Conservation (phyloP, 768 basidiomycete species). For the Botryobasidium botryosum region DNA sequence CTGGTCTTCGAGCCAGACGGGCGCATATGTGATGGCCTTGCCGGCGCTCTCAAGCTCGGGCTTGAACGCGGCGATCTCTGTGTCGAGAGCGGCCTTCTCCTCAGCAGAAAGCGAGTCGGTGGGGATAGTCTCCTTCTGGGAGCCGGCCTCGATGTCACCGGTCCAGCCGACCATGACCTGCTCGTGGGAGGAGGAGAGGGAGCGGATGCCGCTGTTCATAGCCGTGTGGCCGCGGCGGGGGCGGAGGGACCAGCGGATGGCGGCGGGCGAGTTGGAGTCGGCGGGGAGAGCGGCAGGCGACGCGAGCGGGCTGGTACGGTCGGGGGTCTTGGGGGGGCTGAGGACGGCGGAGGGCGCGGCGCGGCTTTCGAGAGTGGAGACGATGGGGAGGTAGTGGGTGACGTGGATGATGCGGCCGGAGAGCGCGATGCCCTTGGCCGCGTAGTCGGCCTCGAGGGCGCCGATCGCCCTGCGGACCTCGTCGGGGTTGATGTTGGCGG, state of each 20-base stretch:
- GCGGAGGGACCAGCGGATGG: constrained; percentile 44
- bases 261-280: constrained; percentile 10
- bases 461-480: constrained; percentile 59
- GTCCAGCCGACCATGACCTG: constrained; percentile 91
- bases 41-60: constrained; percentile 41
- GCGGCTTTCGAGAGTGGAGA: constrained; percentile 37
- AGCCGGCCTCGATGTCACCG: constrained; percentile 55
- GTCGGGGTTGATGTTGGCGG: constrained; percentile 18
- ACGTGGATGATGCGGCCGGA: constrained; percentile 86
- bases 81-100: constrained; percentile 50
- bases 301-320: constrained; percentile 33
- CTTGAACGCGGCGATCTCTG: constrained; percentile 42
- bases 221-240: constrained; percentile 83
- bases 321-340: constrained; percentile 68
- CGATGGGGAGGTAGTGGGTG: constrained; percentile 75
- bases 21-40: constrained; percentile 55
- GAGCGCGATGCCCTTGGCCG: constrained; percentile 49
- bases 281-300: constrained; percentile 10
- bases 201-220: constrained; percentile 85
- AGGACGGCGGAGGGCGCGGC: constrained; percentile 20
- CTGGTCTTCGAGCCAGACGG: constrained; percentile 82
- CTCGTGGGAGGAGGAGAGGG: constrained; percentile 67
- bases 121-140: constrained; percentile 27
- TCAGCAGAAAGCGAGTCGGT: constrained; percentile 34
- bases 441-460: constrained; percentile 55